Evolutionary conservation across 768 basidiomycete genomes (phyloP), one percentile per base, ranked within the genome.

Genomic region (Pluteus cervinus): DNA sequence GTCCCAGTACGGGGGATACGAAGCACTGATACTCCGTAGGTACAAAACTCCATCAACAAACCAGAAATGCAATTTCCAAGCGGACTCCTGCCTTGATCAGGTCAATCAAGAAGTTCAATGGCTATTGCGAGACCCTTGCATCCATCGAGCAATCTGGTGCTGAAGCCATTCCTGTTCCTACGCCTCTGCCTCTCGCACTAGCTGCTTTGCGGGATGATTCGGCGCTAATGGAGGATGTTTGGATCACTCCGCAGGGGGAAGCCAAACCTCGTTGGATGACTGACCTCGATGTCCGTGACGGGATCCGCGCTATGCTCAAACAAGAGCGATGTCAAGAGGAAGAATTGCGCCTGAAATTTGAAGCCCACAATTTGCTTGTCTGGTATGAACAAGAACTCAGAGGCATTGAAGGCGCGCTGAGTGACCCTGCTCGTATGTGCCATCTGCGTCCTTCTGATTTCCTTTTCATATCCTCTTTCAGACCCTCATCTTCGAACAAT

Each of bases 181-280:
- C 32, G 2, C 50, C 52, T 0, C 54, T 68, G 0, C 58, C 57
- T 0, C 54, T 49, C 0, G 40, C 61, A 14, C 41, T 70, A 0
- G 22, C 33, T 2, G 29, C 30, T 3, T 50, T 61, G 4, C 49
- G 49, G 2, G 45, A 56, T 6, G 29, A 44, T 25, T 29, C 55
- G 0, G 33, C 26, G 0, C 45, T 70, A 0, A 52, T 64, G 50
- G 52, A 65, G 31, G 64, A 66, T 33, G 50, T 66, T 0, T 67
- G 62, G 62, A 60, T 65, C 4, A 45, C 37, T 0, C 50, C 48
- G 0, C 33, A 49, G 3, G 18, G 23, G 0, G 39, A 15, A 2
- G 29, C 40, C 6, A 31, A 46, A 0, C 61, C 54, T 7, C 35
- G 33, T 7, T 69, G 67, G 65, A 49, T 66, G 0, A 46, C 56